Percentiles rank a stretch among this genome's conserved stretches.
These are phyloP conservation scores for Plantago rigida DNA, from an alignment of 305 asterid genomes.

Conservation along the genomic window DNA sequence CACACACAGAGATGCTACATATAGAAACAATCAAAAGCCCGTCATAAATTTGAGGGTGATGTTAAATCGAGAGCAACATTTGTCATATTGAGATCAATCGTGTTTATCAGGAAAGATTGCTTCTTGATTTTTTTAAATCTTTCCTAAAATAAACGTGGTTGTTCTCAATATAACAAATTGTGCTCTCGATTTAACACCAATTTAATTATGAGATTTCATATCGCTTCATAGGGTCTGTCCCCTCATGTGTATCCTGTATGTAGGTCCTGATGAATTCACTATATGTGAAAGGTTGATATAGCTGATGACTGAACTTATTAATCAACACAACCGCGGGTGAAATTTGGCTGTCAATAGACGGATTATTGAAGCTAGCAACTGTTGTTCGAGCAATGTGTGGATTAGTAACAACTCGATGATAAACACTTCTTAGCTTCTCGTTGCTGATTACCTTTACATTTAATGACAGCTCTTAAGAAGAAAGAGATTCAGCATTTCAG, in stretches of 20 bases:
- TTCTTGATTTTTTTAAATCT: too few species aligned
- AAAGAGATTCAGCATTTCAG: neutral
- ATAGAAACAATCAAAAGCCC: too few species aligned
- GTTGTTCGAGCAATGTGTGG: conserved; percentile 23
- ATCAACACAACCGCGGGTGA: conserved; percentile 18
- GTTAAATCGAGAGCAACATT: too few species aligned
- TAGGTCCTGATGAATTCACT: conserved; percentile 16
- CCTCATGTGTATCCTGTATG: neutral
- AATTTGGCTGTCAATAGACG: conserved; percentile 9
- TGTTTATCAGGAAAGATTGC: too few species aligned
- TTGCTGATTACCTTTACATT: conserved; percentile 24
- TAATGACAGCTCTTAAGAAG: neutral
- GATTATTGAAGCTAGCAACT: conserved; percentile 22
- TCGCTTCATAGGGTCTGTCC: conserved; percentile 6
- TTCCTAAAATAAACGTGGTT: too few species aligned
- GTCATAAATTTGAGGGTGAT: too few species aligned
- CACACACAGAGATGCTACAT: too few species aligned
- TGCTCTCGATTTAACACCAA: too few species aligned
- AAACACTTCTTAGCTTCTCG: conserved; percentile 26
- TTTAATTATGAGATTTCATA: neutral
- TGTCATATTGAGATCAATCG: too few species aligned
- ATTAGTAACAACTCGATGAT: conserved; percentile 30
- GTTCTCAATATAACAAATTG: too few species aligned
- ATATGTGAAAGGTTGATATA: conserved; percentile 15
- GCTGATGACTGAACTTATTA: conserved; percentile 6